phyloP scores from a whole-genome alignment of 2,329 filamentous ascomycete genomes.

The Phyllosticta capitalensis region DNA sequence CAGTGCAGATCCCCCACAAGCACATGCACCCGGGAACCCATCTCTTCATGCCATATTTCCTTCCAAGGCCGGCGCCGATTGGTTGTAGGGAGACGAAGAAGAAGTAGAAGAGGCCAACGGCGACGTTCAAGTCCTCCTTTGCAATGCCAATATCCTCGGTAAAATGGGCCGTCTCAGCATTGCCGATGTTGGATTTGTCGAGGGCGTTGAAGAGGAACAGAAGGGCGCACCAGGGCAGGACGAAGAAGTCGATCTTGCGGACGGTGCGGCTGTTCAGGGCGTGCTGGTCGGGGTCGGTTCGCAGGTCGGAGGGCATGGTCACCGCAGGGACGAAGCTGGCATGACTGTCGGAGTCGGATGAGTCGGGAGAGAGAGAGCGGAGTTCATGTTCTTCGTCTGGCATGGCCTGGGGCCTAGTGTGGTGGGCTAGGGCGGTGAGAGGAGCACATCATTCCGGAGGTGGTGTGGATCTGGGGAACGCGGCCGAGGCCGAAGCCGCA shows the following conservation, averaged over 20 bases:
- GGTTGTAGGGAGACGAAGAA: constrained; percentile 52
- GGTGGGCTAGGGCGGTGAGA: constrained; percentile 2
- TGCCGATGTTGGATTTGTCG: constrained; percentile 46
- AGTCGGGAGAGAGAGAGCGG: neutral
- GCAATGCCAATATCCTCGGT: constrained; percentile 45
- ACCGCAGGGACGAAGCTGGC: neutral
- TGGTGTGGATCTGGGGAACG: neutral
- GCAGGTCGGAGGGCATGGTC: constrained; percentile 10
- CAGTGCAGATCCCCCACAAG: constrained; percentile 42
- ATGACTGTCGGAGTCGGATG: neutral
- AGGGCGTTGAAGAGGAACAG: constrained; percentile 45
- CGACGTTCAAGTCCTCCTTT: constrained; percentile 45
- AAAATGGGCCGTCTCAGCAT: constrained; percentile 50
- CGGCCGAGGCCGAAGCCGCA: neutral
- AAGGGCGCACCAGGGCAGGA: constrained; percentile 43
- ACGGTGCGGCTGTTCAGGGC: constrained; percentile 29
- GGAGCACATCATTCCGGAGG: neutral
- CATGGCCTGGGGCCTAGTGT: neutral
- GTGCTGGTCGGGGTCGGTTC: constrained; percentile 3
- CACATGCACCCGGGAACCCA: constrained; percentile 52
- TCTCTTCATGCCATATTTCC: constrained; percentile 45
- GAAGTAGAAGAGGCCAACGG: constrained; percentile 48
- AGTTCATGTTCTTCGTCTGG: neutral
- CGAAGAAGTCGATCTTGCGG: constrained; percentile 40
- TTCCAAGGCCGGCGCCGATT: constrained; percentile 46